These are phyloP conservation scores for Aspergillus sclerotialis DNA, from an alignment of 2,329 filamentous ascomycete genomes.

Conservation along the genomic window DNA sequence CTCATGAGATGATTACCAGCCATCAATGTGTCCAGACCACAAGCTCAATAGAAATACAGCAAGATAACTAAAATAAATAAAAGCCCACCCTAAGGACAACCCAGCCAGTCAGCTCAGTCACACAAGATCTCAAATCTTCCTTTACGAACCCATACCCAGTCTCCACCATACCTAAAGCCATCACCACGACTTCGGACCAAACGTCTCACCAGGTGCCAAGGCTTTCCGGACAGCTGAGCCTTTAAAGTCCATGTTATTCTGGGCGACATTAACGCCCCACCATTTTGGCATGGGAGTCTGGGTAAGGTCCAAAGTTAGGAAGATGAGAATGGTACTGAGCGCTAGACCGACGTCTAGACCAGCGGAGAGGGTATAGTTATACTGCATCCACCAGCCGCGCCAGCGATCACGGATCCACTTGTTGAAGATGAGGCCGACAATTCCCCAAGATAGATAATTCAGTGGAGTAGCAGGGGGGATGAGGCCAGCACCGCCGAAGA, in stretches of 20 bases:
- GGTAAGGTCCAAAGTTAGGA: slow-evolving; percentile 61
- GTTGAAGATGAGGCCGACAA: slow-evolving; percentile 63
- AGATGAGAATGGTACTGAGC: slow-evolving; percentile 60
- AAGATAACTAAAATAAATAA: no score
- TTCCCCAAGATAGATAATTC: slow-evolving; percentile 64
- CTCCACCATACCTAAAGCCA: no score
- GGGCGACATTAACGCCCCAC: slow-evolving; percentile 61
- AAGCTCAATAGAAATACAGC: no score
- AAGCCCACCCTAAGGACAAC: no score
- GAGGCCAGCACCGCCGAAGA: slow-evolving; percentile 58
- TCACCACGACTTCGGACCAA: slow-evolving; percentile 47
- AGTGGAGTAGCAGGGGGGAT: slow-evolving; percentile 65
- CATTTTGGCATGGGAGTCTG: slow-evolving; percentile 50
- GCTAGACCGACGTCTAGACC: slow-evolving; percentile 64
- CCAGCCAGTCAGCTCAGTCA: no score
- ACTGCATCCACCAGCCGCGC: slow-evolving; percentile 69
- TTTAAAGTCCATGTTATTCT: slow-evolving; percentile 55
- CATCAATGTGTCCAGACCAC: no score
- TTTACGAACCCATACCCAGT: no score
- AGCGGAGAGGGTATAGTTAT: slow-evolving; percentile 69
- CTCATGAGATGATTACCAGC: no score
- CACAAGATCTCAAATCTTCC: no score
- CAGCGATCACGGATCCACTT: slow-evolving; percentile 58
- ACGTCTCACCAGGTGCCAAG: slow-evolving; percentile 49
- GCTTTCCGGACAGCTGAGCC: slow-evolving; percentile 53